A percentile compares a stretch with the other conserved stretches of the same genome.
Conservation (phyloP, 805 yeast species). For the Ogataea haglerorum region DNA sequence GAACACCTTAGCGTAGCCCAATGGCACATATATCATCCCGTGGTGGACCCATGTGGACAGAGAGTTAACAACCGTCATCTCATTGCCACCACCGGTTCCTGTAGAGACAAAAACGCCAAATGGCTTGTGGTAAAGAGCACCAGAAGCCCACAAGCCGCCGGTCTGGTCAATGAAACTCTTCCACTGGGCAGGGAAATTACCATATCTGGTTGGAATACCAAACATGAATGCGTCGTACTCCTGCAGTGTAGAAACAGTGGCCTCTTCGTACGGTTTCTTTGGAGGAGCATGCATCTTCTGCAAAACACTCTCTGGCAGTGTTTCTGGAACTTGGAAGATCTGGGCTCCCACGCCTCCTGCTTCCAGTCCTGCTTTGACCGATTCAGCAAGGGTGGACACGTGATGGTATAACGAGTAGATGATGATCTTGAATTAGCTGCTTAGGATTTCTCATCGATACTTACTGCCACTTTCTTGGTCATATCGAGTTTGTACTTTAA, state of each 20-base stretch:
- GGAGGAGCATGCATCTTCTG: constrained; percentile 62
- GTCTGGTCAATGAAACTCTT: constrained; percentile 73
- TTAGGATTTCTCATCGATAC: constrained; percentile 1
- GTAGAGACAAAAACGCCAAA: constrained; percentile 72
- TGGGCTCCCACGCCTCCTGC: constrained; percentile 68
- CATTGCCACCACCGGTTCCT: constrained; percentile 76
- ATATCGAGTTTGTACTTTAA: not conserved
- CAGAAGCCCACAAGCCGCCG: constrained; percentile 72
- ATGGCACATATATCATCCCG: constrained; percentile 73
- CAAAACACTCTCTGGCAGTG: constrained; percentile 62
- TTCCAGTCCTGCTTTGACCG: constrained; percentile 66
- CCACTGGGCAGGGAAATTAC: constrained; percentile 74
- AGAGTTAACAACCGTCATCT: constrained; percentile 58
- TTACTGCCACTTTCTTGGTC: constrained; percentile 24
- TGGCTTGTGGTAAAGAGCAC: constrained; percentile 67
- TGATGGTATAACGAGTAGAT: constrained; percentile 84
- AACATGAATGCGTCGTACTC: constrained; percentile 71
- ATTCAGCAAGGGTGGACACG: constrained; percentile 62
- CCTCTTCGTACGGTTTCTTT: constrained; percentile 55
- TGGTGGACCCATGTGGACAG: constrained; percentile 66
- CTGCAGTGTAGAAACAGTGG: constrained; percentile 51
- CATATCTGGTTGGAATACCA: constrained; percentile 80
- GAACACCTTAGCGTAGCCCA: constrained; percentile 65
- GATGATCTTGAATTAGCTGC: constrained; percentile 41
- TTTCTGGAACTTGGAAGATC: constrained; percentile 78